Conservation (phyloP, 2,329 filamentous ascomycete genomes). For the Magnaporthiopsis poae region DNA sequence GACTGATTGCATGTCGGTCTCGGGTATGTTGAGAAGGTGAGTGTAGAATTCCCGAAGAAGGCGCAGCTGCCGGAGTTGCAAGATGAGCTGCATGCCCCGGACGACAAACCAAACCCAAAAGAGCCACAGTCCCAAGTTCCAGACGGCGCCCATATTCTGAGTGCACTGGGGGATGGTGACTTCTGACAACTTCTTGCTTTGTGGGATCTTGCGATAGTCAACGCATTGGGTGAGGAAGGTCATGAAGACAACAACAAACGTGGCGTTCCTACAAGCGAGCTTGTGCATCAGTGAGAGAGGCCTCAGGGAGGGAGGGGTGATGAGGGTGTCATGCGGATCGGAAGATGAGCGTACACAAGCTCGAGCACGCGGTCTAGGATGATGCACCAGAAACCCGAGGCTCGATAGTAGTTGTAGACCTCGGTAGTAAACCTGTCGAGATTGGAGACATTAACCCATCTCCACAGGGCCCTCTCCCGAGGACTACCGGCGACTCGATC, state of each 20-base stretch:
- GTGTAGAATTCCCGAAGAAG: slow-evolving; percentile 79
- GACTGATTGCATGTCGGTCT: slow-evolving; percentile 81
- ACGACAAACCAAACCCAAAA: slow-evolving; percentile 79
- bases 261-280: slow-evolving; percentile 50
- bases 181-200: slow-evolving; percentile 46
- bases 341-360: slow-evolving; percentile 50
- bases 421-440: slow-evolving; percentile 76
- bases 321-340: neutral
- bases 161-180: slow-evolving; percentile 66
- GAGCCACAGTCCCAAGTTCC: slow-evolving; percentile 72
- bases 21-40: slow-evolving; percentile 70
- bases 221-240: slow-evolving; percentile 81
- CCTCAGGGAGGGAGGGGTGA: neutral
- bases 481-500: slow-evolving; percentile 25
- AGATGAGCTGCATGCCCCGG: slow-evolving; percentile 63
- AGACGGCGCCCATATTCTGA: slow-evolving; percentile 59
- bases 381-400: slow-evolving; percentile 78
- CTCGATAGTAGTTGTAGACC: slow-evolving; percentile 78
- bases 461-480: slow-evolving; percentile 75
- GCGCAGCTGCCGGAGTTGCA: slow-evolving; percentile 62
- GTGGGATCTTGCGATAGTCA: slow-evolving; percentile 65
- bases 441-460: slow-evolving; percentile 85
- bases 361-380: slow-evolving; percentile 61
- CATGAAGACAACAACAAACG: slow-evolving; percentile 71
- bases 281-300: slow-evolving; percentile 8